These are phyloP conservation scores for Rhododendron ferrugineum DNA, from an alignment of 148 eudicot species.

Conservation along the genomic window DNA sequence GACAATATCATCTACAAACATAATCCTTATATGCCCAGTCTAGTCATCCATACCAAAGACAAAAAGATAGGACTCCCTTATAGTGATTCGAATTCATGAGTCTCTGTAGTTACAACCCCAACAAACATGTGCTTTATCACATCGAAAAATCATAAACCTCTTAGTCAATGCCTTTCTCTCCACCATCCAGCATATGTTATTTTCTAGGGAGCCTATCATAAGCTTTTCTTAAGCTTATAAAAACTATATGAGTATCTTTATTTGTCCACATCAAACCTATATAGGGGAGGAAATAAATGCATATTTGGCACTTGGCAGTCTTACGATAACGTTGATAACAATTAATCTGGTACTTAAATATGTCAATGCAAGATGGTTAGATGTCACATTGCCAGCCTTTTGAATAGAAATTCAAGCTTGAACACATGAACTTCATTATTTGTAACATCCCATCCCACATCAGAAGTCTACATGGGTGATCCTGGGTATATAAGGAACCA, in stretches of 20 bases:
- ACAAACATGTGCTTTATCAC: background rate
- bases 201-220: background rate
- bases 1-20: background rate
- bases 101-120: background rate
- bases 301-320: background rate
- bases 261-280: background rate
- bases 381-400: background rate
- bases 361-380: background rate
- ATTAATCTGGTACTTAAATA: background rate
- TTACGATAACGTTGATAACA: background rate
- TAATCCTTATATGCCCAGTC: background rate
- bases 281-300: background rate
- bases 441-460: background rate
- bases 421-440: background rate
- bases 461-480: background rate
- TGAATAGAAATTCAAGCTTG: background rate
- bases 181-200: background rate
- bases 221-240: background rate
- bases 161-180: background rate
- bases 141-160: background rate
- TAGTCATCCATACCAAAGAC: background rate
- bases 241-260: background rate
- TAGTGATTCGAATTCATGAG: background rate
- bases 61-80: background rate
- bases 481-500: background rate